Conservation (phyloP, 257 asterid genomes). For the Ilex aquifolium region DNA sequence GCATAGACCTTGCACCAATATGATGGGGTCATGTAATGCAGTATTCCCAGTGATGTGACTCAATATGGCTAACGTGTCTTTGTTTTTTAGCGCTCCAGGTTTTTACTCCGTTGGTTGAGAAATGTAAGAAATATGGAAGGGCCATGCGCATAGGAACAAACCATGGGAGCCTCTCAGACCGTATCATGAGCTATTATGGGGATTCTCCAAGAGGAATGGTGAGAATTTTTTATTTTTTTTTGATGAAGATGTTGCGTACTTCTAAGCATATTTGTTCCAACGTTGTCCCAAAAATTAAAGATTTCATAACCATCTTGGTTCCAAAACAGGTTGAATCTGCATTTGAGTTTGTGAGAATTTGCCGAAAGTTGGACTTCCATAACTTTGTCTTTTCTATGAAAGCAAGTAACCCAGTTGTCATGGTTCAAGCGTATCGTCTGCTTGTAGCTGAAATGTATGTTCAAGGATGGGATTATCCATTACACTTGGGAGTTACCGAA, state of each 20-base stretch:
- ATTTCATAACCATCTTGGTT: conserved; percentile 11
- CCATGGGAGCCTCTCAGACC: conserved; percentile 99
- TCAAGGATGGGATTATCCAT: conserved; percentile 97
- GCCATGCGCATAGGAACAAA: conserved; percentile 99
- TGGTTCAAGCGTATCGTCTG: conserved; percentile 98
- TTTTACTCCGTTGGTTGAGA: conserved; percentile 94
- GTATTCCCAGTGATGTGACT: not conserved
- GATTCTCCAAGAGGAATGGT: conserved; percentile 99
- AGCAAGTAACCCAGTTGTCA: conserved; percentile 97
- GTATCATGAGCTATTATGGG: conserved; percentile 95
- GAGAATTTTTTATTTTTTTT: conserved; percentile 21
- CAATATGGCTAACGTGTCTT: not conserved
- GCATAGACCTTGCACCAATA: too few relatives aligned
- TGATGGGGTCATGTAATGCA: too few relatives aligned
- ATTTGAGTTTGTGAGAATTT: conserved; percentile 91
- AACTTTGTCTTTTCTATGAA: conserved; percentile 96
- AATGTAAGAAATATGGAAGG: conserved; percentile 88
- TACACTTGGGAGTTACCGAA: conserved; percentile 96
- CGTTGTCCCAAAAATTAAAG: conserved; percentile 4
- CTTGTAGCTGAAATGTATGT: conserved; percentile 98
- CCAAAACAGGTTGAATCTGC: conserved; percentile 91
- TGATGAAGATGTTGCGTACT: conserved; percentile 1
- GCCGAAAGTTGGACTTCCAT: conserved; percentile 91
- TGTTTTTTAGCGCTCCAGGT: conserved; percentile 39
- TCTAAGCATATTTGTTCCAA: not conserved